Evolutionary conservation across 345 rosid species (phyloP), one percentile per base, ranked within the genome.

Genomic region (Brassica rapa): DNA sequence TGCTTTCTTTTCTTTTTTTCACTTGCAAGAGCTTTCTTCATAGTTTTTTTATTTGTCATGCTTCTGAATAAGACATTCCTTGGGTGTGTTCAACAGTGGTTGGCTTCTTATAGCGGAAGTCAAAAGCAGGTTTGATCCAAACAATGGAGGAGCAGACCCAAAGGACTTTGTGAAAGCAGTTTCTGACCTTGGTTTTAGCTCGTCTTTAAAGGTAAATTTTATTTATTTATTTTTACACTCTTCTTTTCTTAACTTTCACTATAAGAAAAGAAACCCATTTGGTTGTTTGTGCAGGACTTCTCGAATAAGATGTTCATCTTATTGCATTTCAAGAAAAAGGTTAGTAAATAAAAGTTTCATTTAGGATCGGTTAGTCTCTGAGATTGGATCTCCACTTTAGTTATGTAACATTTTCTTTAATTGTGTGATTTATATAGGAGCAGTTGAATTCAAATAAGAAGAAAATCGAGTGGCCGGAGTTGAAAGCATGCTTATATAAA

Each of bases 101-200:
- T 89, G 90, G 94, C 98, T 95, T 83, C 86, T 95, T 80, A 91
- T 93, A 87, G 99, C 99, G 1, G 98, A 93, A 82, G 97, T 93
- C 2, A 93, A 89, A 86, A 95, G 99, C 74, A 89, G 99, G 78
- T 90, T 95, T 69, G 98, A 95, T 85, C 93, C 99, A 72, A 90
- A 80, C 64, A 91, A 83, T 56, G 92, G 97, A 61, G 99, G 98
- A 77, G 93, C 98, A n/a, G 90, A 93, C 66, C 92, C 94, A 16
- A 86, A 89, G 21, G 80, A 72, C 78, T 95, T 95, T 73, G 78
- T 88, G 6, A 88, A 88, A 80, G 93, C 97, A 8, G 72, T 95
- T 24, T 86, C 89, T 66, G 87, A 91, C 65, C 89, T 95, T 53
- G 99, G 98, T 64, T 93, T 93, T 62, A 79, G 85, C 25, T 80